These are phyloP conservation scores for Tolypocladium tundrense DNA, from an alignment of 2,329 filamentous ascomycete genomes.

Conservation along the genomic window DNA sequence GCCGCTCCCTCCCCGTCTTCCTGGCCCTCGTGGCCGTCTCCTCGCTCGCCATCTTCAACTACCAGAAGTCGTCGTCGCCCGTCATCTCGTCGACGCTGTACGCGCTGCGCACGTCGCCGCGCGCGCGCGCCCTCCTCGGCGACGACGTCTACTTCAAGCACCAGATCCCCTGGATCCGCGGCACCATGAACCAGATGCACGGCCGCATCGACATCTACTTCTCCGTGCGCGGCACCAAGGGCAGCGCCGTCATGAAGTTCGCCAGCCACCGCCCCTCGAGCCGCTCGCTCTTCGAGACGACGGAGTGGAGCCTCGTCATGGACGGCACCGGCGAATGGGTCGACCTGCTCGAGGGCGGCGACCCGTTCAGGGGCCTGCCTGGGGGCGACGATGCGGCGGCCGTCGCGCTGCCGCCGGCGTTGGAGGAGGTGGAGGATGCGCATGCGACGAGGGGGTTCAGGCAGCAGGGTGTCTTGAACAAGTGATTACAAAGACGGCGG, in stretches of 20 bases:
- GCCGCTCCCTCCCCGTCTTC: slow-evolving; percentile 73
- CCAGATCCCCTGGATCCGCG: slow-evolving; percentile 73
- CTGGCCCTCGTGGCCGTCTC: slow-evolving; percentile 57
- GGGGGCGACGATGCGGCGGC: slow-evolving; percentile 24
- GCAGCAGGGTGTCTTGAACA: slow-evolving; percentile 29
- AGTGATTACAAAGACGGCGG: slow-evolving; percentile 11
- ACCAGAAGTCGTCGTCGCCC: slow-evolving; percentile 86
- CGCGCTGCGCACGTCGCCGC: slow-evolving; percentile 70
- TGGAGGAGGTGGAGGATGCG: slow-evolving; percentile 21
- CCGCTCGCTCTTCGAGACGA: slow-evolving; percentile 67
- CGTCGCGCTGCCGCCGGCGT: slow-evolving; percentile 4
- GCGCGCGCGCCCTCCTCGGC: slow-evolving; percentile 68
- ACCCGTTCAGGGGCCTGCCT: slow-evolving; percentile 54
- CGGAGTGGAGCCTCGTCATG: slow-evolving; percentile 77
- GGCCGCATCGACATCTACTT: slow-evolving; percentile 83
- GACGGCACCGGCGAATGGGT: slow-evolving; percentile 45
- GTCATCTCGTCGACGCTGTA: slow-evolving; percentile 85
- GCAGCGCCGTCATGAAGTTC: slow-evolving; percentile 68
- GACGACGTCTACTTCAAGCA: slow-evolving; percentile 77
- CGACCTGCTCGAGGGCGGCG: slow-evolving; percentile 61
- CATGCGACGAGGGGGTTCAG: slow-evolving; percentile 39
- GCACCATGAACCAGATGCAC: slow-evolving; percentile 87
- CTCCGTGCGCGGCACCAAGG: slow-evolving; percentile 69
- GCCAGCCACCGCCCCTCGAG: slow-evolving; percentile 56
- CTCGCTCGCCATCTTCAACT: slow-evolving; percentile 92